phyloP scores from a whole-genome alignment of 169 alveolate species.

The Plasmodium inui region DNA sequence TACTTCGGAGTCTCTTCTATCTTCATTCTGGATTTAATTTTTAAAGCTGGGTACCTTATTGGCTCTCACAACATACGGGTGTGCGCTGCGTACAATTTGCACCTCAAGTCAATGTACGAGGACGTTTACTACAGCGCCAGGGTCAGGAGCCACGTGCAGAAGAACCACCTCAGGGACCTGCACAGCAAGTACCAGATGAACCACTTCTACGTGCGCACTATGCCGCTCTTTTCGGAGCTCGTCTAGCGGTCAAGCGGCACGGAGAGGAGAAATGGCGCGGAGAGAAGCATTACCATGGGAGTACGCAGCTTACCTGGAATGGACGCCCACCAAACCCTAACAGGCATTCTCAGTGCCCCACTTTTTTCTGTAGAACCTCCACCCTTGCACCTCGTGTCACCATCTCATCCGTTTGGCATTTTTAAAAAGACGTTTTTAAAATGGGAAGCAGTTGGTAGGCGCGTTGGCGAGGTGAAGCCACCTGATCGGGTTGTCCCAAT shows the following conservation, averaged over 20 bases:
- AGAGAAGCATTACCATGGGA: neutral
- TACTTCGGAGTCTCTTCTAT: neutral
- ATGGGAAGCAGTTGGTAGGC: neutral
- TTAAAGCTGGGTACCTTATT: slow-evolving; percentile 21
- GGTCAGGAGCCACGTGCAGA: neutral
- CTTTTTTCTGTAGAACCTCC: neutral
- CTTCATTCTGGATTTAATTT: slow-evolving; percentile 23
- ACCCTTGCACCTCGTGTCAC: neutral
- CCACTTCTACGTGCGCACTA: slow-evolving; percentile 22
- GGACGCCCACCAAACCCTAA: neutral
- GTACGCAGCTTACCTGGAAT: neutral
- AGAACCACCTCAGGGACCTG: neutral
- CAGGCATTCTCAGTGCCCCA: neutral
- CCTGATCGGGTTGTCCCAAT: neutral
- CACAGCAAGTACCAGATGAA: slow-evolving; percentile 39
- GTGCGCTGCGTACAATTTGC: neutral
- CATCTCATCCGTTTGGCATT: neutral
- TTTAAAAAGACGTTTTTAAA: neutral
- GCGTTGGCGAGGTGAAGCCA: neutral
- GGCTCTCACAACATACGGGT: slow-evolving; percentile 32
- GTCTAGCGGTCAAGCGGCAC: too few species aligned
- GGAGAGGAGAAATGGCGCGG: too few species aligned
- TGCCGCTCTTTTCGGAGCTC: slow-evolving; percentile 68
- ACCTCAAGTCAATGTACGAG: slow-evolving; percentile 50
- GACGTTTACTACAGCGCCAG: slow-evolving; percentile 25